Base-by-base conservation (phyloP, 2,329 filamentous ascomycete species). In the Arthrobotrys musiformis region DNA sequence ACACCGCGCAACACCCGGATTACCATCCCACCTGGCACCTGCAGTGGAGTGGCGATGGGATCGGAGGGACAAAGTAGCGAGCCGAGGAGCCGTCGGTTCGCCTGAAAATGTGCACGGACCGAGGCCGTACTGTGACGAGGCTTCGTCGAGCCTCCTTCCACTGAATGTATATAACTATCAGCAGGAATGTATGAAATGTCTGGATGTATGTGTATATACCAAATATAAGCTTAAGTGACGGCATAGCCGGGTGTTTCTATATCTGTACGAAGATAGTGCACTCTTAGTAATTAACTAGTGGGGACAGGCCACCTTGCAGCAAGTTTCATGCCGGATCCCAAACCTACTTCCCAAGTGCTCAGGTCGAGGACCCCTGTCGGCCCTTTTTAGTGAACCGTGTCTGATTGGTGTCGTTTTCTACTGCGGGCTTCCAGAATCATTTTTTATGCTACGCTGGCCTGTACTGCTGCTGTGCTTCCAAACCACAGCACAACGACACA, bases 401-500 rank as follows among this genome's bases (percentile, higher is more conserved):
- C 54, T 58, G 64, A 69, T 69, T 58, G 42, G 30, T 58, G 30
- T 56, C 52, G 52, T 13, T 64, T 62, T 50, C 62, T 42, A 30
- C 62, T 66, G 46, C 62, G 30, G 48, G 37, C 56, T 75, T 62
- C 72, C 46, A 63, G 72, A 63, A 64, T n/a, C 40, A 58, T 35
- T 44, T 70, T 77, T 77, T 70, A 60, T 70, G 73, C 73, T 77
- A 77, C 73, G 73, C 73, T 77, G 73, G 73, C 73, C 73, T 70
- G 73, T 77, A 48, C 44, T 48, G 19, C 19, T 48, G 19, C 19
- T 17, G 40, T 42, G 40, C 4, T 19, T 61, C 30, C 60, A 26
- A n/a, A n/a, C n/a, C n/a, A 37, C 26, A 28, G 44, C 50, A n/a
- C 24, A 44, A 66, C 50, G 62, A 61, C 61, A 74, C 46, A 58